Base-by-base conservation (phyloP, 768 basidiomycete species). In the Galerina sulciceps region DNA sequence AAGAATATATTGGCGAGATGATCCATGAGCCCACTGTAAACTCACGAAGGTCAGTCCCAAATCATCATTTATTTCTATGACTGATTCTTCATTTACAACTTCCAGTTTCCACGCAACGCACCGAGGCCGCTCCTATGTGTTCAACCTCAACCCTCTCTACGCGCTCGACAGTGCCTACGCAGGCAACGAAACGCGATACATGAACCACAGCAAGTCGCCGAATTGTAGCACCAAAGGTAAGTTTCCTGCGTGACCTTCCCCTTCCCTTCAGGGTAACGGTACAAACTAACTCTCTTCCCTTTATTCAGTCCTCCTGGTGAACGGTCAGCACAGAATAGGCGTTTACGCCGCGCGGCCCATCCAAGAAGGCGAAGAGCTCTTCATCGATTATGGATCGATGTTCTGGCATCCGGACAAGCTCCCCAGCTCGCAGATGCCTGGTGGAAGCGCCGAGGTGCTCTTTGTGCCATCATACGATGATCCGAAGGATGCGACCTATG, bases 1-100 rank as follows among this genome's bases (percentile, higher is more conserved):
- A 31, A 90, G 90, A 91, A 71, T 91, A 91, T 58, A 68, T 81
- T 4, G 90, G 90, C 2, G 88, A 91, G 69, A 61, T 86, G 17
- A 79, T 86, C 3, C 80, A 72, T 47, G 78, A 81, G 23, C 66
- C 74, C 0, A 88, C 84, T 1, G 72, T 78, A 5, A 69, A 74
- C 6, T 82, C 80, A 37, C 79, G 87, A 65, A 78, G 78, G 87
- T 86, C 58, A 57, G 82, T 74, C 10, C 20, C 23, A 9, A 11
- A 17, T 58, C 40, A 22, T 35, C 34, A 10, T 26, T 31, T n/a
- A n/a, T 31, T 20, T 10, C 23, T 13, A n/a, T 35, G 18, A 41
- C 35, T 42, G n/a, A 37, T 23, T 38, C 13, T 18, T 20, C 36
- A 14, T 26, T 14, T 4, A 4, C 31, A 17, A 22, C 46, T 34